Conservation (phyloP, 2,329 filamentous ascomycete species). For the Alternaria sp. region DNA sequence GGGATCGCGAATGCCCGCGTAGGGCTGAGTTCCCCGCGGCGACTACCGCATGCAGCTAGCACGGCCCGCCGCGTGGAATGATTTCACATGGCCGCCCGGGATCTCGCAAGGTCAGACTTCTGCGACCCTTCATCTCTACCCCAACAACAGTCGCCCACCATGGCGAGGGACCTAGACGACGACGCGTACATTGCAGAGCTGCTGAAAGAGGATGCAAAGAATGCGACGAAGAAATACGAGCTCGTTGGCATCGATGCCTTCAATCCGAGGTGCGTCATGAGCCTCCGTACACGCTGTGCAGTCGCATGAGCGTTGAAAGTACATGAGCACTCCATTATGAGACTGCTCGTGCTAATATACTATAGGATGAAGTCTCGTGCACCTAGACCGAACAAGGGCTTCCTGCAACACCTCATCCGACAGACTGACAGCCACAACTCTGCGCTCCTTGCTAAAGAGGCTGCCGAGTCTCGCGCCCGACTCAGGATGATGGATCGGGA, state of each 20-base stretch:
- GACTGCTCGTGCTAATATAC: not conserved
- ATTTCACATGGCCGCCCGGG: constrained; percentile 4
- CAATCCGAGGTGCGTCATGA: constrained; percentile 56
- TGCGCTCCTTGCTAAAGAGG: constrained; percentile 82
- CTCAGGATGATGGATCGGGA: constrained; percentile 57
- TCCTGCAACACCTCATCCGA: constrained; percentile 85
- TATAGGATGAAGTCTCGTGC: constrained; percentile 67
- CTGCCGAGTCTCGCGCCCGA: constrained; percentile 75
- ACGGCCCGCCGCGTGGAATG: constrained; percentile 1
- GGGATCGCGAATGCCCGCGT: constrained; percentile 19
- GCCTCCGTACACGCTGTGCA: constrained; percentile 7
- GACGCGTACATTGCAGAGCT: constrained; percentile 82
- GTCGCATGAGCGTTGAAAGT: constrained; percentile 9
- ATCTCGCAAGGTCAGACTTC: not conserved
- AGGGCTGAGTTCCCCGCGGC: constrained; percentile 30
- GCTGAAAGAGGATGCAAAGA: constrained; percentile 79
- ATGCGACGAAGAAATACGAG: constrained; percentile 76
- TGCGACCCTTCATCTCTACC: not conserved
- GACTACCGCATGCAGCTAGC: constrained; percentile 21
- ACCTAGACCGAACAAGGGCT: constrained; percentile 90
- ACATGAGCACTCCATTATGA: constrained; percentile 1
- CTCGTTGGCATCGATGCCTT: constrained; percentile 75
- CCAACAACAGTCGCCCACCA: constrained; percentile 10
- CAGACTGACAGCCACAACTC: constrained; percentile 90
- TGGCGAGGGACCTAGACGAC: constrained; percentile 50